phyloP scores from a whole-genome alignment of 139 green algal species.

The Mychonastes homosphaera region DNA sequence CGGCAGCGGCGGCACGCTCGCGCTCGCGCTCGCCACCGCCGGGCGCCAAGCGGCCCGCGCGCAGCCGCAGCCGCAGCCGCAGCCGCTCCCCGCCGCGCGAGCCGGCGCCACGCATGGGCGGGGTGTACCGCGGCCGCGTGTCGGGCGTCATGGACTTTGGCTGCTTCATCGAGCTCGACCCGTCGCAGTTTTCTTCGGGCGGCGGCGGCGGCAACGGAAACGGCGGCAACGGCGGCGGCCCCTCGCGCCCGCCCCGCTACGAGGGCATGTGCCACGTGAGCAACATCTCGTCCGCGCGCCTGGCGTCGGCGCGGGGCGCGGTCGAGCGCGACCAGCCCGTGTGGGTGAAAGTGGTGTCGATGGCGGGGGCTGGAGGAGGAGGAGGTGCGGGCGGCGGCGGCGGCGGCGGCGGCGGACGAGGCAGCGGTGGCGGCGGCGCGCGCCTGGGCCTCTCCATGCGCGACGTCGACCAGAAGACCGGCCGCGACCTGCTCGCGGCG shows the following conservation, averaged over 20 bases:
- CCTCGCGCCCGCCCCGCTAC: conserved; percentile 24
- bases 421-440: conserved; percentile 30
- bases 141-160: conserved; percentile 89
- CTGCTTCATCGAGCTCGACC: conserved; percentile 88
- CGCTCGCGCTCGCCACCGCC: neutral
- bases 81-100: neutral
- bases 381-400: too few relatives aligned
- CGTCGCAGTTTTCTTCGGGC: too few relatives aligned
- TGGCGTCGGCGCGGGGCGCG: conserved; percentile 59
- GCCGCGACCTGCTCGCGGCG: conserved; percentile 12
- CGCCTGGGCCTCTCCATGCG: conserved; percentile 77
- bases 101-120: conserved; percentile 29
- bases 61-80: conserved; percentile 10
- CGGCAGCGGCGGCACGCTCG: neutral
- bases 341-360: conserved; percentile 72
- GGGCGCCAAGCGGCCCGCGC: neutral
- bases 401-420: too few relatives aligned
- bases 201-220: too few relatives aligned
- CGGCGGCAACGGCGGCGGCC: too few relatives aligned
- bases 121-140: conserved; percentile 58
- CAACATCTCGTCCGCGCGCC: conserved; percentile 67
- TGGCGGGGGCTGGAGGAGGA: too few relatives aligned
- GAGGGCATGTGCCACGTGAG: conserved; percentile 91
- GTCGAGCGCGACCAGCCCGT: conserved; percentile 65
- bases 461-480: conserved; percentile 83